Base-by-base conservation (phyloP, 2,329 filamentous ascomycete species). In the Phaeosphaeriaceae sp. region DNA sequence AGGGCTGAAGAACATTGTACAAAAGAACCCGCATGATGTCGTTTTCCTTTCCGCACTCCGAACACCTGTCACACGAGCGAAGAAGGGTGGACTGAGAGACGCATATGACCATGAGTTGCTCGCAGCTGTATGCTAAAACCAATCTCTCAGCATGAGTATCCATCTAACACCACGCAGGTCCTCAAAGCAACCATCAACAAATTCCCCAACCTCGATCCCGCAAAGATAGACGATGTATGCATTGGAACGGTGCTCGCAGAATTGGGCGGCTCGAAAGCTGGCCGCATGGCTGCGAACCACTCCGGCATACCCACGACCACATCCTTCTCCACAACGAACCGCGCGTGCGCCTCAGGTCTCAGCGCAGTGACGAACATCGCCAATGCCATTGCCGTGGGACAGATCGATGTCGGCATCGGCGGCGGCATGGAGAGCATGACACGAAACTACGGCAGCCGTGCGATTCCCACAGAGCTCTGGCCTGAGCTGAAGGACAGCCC, bases 381-480 rank as follows among this genome's bases (percentile, higher is more conserved):
- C 5, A 88, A 90, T 56, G 84, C 89, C 61, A 95, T 97, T 67
- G 85, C 87, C n/a, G 83, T 85, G 0, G 92, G 91, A 1, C 85
- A 86, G 67, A 90, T 94, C 51, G 85, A 88, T 61, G 83, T 84
- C 0, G 93, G 92, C 58, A 87, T 97, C 61, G 93, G 89, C 10
- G 93, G 91, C 1, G 93, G 93, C 27, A 97, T 96, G 91, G 93
- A 97, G 85, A 94, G 90, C 80, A 97, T 97, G 93, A 96, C 92
- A 63, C 82, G 90, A 65, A 97, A 97, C 80, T 97, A 97, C 78
- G 93, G 89, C 51, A 87, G 83, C 24, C 83, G 88, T 56, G 93
- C 93, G n/a, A 95, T 97, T 45, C 93, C 93, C 0, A 89, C 88
- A 0, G 86, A 92, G 62, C 79, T 92, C 11, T 97, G 92, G 92